Evolutionary conservation across 106 monocot species (phyloP).

Genomic region (Apostasia ramifera): DNA sequence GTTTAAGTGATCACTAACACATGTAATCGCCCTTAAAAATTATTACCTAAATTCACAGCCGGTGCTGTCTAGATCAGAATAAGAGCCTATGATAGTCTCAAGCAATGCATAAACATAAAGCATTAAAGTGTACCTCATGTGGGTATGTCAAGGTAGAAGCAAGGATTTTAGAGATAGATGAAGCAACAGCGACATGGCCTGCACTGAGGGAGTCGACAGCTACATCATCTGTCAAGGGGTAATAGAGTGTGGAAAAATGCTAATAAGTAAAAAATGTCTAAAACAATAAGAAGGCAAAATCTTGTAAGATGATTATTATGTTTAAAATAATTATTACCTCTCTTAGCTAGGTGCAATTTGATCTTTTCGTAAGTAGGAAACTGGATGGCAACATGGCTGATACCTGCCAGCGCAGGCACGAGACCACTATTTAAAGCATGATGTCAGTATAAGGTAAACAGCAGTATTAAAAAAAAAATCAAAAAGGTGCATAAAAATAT

Average conservation of each 20-base stretch:
- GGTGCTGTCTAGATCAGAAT: no score
- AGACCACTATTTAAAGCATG: constrained; percentile 55
- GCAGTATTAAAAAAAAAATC: not conserved
- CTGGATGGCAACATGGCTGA: constrained; percentile 94
- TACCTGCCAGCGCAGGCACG: constrained; percentile 82
- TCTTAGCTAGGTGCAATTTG: constrained; percentile 56
- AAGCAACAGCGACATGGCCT: constrained; percentile 80
- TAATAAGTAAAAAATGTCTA: not conserved
- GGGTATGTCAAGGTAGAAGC: constrained; percentile 90
- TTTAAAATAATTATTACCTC: constrained; percentile 29
- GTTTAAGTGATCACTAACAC: no score
- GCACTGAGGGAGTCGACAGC: constrained; percentile 60
- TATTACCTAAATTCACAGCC: no score
- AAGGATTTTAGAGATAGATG: constrained; percentile 71
- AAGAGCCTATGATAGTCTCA: no score
- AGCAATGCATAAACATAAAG: no score
- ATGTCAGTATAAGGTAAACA: not conserved
- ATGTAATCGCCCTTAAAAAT: no score
- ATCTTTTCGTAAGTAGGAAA: constrained; percentile 90
- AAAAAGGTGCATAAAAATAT: not conserved
- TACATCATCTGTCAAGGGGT: constrained; percentile 43
- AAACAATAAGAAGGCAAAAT: not conserved
- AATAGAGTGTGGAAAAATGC: not conserved
- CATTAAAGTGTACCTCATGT: constrained; percentile 52
- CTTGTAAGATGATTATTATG: not conserved